A percentile compares a stretch with the other conserved stretches of the same genome.
Evolutionary conservation across 768 basidiomycete genomes (phyloP).

Genomic region (Kondoa malvinella): DNA sequence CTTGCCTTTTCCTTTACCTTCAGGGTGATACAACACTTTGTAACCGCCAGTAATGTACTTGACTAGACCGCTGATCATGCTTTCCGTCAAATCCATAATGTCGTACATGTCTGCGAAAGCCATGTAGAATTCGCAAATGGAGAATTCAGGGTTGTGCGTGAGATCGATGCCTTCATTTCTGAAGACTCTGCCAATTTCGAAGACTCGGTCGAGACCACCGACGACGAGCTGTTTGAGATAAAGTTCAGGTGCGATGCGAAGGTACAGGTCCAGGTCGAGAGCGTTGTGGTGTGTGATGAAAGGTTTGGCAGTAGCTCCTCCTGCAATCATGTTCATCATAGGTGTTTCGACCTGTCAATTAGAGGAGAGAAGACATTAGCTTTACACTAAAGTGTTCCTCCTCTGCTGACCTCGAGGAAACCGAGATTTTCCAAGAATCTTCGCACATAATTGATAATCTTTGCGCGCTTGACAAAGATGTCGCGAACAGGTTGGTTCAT

Average conservation of each 20-base stretch:
- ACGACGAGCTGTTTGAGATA: constrained; percentile 96
- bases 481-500: constrained; percentile 74
- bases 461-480: constrained; percentile 75
- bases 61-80: constrained; percentile 75
- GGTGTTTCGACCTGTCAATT: constrained; percentile 63
- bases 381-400: constrained; percentile 17
- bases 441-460: constrained; percentile 80
- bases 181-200: constrained; percentile 96
- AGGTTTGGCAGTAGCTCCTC: constrained; percentile 95
- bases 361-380: neutral
- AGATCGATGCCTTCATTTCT: constrained; percentile 96
- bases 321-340: constrained; percentile 89
- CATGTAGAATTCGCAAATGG: constrained; percentile 99
- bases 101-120: constrained; percentile 99
- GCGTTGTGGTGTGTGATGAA: constrained; percentile 99
- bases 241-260: constrained; percentile 92
- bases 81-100: constrained; percentile 91
- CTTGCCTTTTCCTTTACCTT: constrained; percentile 58
- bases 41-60: constrained; percentile 70
- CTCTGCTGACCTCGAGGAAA: constrained; percentile 54
- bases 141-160: constrained; percentile 98
- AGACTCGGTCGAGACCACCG: constrained; percentile 91
- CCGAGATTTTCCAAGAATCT: constrained; percentile 75
- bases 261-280: constrained; percentile 84
- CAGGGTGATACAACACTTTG: constrained; percentile 70